These are phyloP conservation scores for Lecanoromycetidae sp. DNA, from an alignment of 2,329 filamentous ascomycete genomes.

Conservation along the genomic window DNA sequence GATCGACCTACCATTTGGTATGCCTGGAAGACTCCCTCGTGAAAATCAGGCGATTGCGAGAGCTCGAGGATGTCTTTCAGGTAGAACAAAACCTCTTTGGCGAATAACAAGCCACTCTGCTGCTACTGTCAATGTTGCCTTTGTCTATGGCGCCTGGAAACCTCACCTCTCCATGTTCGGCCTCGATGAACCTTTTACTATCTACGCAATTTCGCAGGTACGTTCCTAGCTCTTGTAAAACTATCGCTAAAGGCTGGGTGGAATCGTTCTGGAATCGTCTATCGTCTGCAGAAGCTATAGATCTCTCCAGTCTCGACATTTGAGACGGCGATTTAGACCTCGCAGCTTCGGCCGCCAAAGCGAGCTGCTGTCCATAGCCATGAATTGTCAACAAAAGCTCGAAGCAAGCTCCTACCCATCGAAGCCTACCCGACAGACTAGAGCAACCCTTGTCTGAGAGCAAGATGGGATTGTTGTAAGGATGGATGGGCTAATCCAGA, in stretches of 20 bases:
- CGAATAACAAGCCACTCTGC: slow-evolving; percentile 2
- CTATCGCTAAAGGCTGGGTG: slow-evolving; percentile 8
- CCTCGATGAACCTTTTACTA: background rate
- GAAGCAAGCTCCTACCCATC: slow-evolving; percentile 6
- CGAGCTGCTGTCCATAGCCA: slow-evolving; percentile 6
- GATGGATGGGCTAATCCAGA: slow-evolving; percentile 40
- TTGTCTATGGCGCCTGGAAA: no score
- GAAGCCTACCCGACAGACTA: background rate
- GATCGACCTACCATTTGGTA: slow-evolving; percentile 32
- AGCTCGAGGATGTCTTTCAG: slow-evolving; percentile 39
- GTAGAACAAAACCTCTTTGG: slow-evolving; percentile 29
- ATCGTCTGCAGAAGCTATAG: slow-evolving; percentile 4
- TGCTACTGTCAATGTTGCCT: background rate
- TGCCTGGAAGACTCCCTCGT: slow-evolving; percentile 43
- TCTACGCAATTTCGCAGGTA: slow-evolving; percentile 3
- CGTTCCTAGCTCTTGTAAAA: slow-evolving; percentile 1
- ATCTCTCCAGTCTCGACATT: slow-evolving; percentile 15
- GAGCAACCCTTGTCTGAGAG: background rate
- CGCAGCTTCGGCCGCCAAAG: background rate
- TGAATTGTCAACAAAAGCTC: slow-evolving; percentile 12
- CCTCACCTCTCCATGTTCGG: background rate
- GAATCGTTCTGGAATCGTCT: slow-evolving; percentile 8
- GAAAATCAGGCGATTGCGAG: slow-evolving; percentile 31
- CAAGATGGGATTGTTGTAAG: slow-evolving; percentile 42
- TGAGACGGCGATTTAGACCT: slow-evolving; percentile 1